Conservation (phyloP, 352 stramenopile genomes). For the Aphanomyces euteiches region DNA sequence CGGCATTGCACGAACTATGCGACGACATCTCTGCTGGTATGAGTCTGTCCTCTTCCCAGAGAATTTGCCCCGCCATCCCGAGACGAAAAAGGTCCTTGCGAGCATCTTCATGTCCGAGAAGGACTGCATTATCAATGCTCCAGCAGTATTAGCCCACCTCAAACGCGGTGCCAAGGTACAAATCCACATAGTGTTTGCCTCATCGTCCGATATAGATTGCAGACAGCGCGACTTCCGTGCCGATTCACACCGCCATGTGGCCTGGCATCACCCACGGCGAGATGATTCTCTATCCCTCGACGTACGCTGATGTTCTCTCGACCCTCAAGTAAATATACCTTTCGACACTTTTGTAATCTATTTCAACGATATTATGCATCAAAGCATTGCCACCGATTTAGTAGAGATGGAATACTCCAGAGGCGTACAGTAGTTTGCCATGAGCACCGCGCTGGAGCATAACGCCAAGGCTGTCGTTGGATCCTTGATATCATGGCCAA, state of each 20-base stretch:
- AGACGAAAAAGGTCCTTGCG: conserved; percentile 1
- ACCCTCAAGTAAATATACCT: neutral
- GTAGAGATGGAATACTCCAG: too few species aligned
- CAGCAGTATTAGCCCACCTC: neutral
- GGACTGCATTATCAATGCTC: conserved; percentile 11
- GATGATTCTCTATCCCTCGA: neutral
- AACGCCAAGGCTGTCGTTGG: too few species aligned
- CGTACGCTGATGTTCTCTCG: neutral
- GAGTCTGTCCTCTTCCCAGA: conserved; percentile 6
- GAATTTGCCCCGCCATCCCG: conserved; percentile 5
- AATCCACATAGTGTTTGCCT: neutral
- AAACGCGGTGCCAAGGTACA: neutral
- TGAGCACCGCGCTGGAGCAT: too few species aligned
- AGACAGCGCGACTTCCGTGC: neutral
- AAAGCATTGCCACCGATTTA: too few species aligned
- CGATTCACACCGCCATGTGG: neutral
- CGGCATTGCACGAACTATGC: conserved; percentile 7
- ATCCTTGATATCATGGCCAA: too few species aligned
- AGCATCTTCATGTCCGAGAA: conserved; percentile 14
- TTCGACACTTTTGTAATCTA: too few species aligned
- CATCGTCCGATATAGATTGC: neutral
- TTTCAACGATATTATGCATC: too few species aligned
- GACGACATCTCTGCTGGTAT: conserved; percentile 5
- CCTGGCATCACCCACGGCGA: conserved; percentile 10
- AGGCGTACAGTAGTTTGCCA: too few species aligned